Conservation (phyloP, 768 basidiomycete genomes). For the Sutorius australiensis region DNA sequence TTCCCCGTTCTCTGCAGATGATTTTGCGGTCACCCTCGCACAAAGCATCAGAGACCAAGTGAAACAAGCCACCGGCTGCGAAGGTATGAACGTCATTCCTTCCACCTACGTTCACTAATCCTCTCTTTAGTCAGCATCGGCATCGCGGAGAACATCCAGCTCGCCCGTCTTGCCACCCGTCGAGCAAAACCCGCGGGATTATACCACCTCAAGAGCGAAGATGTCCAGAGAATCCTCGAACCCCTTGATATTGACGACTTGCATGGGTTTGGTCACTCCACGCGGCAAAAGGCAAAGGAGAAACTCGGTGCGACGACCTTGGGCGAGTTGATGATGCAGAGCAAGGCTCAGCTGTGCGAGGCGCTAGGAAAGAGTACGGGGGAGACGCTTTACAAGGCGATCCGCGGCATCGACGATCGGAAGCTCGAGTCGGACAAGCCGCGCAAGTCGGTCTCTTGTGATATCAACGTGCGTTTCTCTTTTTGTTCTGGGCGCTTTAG, state of each 20-base stretch:
- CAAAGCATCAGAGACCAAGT: slow-evolving; percentile 78
- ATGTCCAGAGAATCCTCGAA: slow-evolving; percentile 52
- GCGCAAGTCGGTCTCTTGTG: slow-evolving; percentile 88
- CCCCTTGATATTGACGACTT: slow-evolving; percentile 75
- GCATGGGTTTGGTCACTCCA: slow-evolving; percentile 81
- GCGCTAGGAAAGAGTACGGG: slow-evolving; percentile 79
- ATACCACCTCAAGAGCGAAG: slow-evolving; percentile 61
- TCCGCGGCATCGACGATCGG: slow-evolving; percentile 80
- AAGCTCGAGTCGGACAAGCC: slow-evolving; percentile 80
- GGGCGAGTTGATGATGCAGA: slow-evolving; percentile 62
- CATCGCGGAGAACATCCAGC: slow-evolving; percentile 85
- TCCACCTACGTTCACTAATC: background rate
- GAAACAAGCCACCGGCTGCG: slow-evolving; percentile 75
- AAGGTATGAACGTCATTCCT: slow-evolving; percentile 45
- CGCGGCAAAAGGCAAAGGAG: slow-evolving; percentile 72
- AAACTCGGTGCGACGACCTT: slow-evolving; percentile 72
- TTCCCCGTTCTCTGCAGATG: slow-evolving; percentile 30
- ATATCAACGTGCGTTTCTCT: slow-evolving; percentile 73
- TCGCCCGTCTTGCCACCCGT: slow-evolving; percentile 89
- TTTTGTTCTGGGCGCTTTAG: background rate
- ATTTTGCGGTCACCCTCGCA: slow-evolving; percentile 75
- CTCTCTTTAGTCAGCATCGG: slow-evolving; percentile 78
- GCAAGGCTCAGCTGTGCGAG: slow-evolving; percentile 61
- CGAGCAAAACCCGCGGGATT: slow-evolving; percentile 89
- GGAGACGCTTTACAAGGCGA: slow-evolving; percentile 77